Evolutionary conservation across 768 basidiomycete species (phyloP).

Genomic region (Psilocybe sp.): DNA sequence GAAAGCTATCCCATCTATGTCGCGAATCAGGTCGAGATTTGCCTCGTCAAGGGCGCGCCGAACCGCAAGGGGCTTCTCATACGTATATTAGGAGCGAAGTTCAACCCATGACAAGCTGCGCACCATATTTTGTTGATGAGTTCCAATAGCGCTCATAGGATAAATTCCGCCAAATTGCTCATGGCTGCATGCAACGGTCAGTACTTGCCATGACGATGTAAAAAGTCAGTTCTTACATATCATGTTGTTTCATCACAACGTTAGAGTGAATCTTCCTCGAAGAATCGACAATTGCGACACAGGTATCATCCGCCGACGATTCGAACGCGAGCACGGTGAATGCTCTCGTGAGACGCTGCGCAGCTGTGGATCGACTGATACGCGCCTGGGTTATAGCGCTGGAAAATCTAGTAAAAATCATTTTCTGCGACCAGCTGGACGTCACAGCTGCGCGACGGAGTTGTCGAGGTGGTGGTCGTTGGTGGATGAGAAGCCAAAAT

Average conservation of each 20-base stretch:
- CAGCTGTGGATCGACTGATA: neutral
- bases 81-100: neutral
- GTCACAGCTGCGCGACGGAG: too few species aligned
- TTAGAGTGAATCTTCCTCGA: slow-evolving; percentile 73
- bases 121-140: slow-evolving; percentile 81
- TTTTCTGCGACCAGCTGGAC: too few species aligned
- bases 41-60: slow-evolving; percentile 66
- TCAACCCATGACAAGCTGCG: slow-evolving; percentile 1
- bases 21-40: slow-evolving; percentile 43
- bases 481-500: too few species aligned
- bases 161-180: slow-evolving; percentile 71
- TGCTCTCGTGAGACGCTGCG: slow-evolving; percentile 9
- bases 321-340: slow-evolving; percentile 79
- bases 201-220: slow-evolving; percentile 1
- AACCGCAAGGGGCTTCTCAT: slow-evolving; percentile 68
- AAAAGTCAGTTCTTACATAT: slow-evolving; percentile 39
- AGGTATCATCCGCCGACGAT: slow-evolving; percentile 92
- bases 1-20: slow-evolving; percentile 87
- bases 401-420: too few species aligned
- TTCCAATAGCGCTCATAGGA: slow-evolving; percentile 70
- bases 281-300: slow-evolving; percentile 81
- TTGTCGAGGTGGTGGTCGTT: too few species aligned
- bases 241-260: slow-evolving; percentile 81
- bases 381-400: too few species aligned
- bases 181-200: slow-evolving; percentile 37